These are phyloP conservation scores for Fusarium circinatum DNA, from an alignment of 2,329 filamentous ascomycete genomes.

Conservation along the genomic window DNA sequence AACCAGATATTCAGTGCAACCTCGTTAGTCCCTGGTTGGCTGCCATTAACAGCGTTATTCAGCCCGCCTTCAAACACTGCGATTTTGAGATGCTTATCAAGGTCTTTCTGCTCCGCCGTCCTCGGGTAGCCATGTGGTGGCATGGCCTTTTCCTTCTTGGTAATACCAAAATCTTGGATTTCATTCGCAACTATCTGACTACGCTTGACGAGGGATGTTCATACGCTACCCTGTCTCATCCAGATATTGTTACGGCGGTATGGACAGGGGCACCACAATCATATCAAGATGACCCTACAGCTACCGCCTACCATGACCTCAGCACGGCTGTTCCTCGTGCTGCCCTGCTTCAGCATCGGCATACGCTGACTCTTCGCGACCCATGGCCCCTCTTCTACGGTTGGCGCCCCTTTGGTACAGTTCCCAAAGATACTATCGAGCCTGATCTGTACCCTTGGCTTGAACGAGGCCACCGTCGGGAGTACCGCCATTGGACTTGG, in stretches of 20 bases:
- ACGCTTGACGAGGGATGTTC: constrained; percentile 43
- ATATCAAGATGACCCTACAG: constrained; percentile 33
- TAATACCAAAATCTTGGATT: constrained; percentile 30
- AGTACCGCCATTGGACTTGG: constrained; percentile 43
- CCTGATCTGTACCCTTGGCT: constrained; percentile 45
- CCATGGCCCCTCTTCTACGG: constrained; percentile 45
- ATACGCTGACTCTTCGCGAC: constrained; percentile 42
- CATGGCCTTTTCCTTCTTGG: constrained; percentile 44
- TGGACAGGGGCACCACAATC: constrained; percentile 43
- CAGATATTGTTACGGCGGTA: constrained; percentile 42
- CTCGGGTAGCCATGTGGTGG: constrained; percentile 45
- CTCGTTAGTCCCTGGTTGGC: constrained; percentile 46
- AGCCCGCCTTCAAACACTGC: constrained; percentile 30
- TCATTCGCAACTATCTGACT: constrained; percentile 40
- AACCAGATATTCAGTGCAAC: constrained; percentile 45
- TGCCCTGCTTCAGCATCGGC: constrained; percentile 39
- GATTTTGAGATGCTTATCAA: constrained; percentile 41
- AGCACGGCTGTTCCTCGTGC: constrained; percentile 31
- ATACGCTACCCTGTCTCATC: constrained; percentile 40
- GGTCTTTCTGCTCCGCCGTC: constrained; percentile 41
- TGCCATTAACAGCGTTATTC: constrained; percentile 37
- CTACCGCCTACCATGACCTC: constrained; percentile 25
- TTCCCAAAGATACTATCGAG: constrained; percentile 35
- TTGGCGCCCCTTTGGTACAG: constrained; percentile 40
- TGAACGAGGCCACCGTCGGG: constrained; percentile 38